Conservation (phyloP, 225 moss, liverwort and hornwort genomes). For the Climacium dendroides region DNA sequence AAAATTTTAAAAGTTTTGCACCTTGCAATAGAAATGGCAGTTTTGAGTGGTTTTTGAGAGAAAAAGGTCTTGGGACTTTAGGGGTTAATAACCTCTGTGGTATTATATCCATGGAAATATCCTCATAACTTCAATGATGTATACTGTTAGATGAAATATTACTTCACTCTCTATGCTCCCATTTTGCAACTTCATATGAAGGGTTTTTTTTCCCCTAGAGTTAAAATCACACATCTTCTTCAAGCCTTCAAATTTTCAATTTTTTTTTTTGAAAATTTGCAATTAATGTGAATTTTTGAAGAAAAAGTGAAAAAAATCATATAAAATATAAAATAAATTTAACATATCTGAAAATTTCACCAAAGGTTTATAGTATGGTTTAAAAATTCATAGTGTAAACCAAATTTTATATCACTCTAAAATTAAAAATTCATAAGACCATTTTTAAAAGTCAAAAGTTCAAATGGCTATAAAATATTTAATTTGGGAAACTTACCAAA, state of each 20-base stretch:
- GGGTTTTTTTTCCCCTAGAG: neutral
- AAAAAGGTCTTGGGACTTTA: too few species aligned
- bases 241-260: neutral
- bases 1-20: too few species aligned
- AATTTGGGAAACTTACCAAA: neutral
- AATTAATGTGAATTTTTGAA: neutral
- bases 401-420: neutral
- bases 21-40: too few species aligned
- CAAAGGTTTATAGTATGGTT: neutral
- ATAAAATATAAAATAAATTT: neutral
- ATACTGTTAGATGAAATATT: neutral
- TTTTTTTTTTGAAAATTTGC: neutral
- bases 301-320: neutral
- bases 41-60: too few species aligned
- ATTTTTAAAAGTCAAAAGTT: rapidly evolving
- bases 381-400: neutral
- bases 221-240: neutral
- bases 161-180: neutral
- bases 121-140: neutral
- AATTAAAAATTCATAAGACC: neutral
- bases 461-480: neutral
- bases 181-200: neutral
- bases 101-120: too few species aligned
- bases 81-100: too few species aligned
- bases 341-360: neutral